These are phyloP conservation scores for Aspergillus mulundensis DNA, from an alignment of 495 filamentous ascomycete genomes.

Conservation along the genomic window DNA sequence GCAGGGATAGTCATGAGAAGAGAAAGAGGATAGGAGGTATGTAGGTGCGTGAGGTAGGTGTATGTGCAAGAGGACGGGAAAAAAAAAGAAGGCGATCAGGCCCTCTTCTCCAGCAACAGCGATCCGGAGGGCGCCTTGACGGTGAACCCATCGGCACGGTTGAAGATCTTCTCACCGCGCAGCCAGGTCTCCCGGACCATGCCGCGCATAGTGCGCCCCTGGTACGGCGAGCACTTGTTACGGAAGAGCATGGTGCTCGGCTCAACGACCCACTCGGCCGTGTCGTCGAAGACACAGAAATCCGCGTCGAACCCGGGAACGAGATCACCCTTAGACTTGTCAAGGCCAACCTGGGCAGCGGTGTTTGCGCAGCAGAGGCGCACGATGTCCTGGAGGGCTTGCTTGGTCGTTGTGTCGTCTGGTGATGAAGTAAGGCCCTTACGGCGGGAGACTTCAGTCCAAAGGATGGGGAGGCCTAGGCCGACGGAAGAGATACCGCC, in stretches of 20 bases:
- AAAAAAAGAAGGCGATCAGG: constrained; percentile 20
- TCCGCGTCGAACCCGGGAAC: constrained; percentile 86
- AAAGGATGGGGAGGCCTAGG: constrained; percentile 83
- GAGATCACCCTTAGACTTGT: constrained; percentile 76
- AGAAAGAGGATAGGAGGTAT: background rate
- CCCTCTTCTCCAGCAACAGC: constrained; percentile 58
- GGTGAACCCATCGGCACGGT: constrained; percentile 56
- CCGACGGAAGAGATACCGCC: constrained; percentile 94
- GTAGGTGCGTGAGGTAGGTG: background rate
- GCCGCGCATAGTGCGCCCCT: constrained; percentile 74
- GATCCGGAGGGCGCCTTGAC: constrained; percentile 55
- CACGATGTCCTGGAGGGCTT: constrained; percentile 68
- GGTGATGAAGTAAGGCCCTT: constrained; percentile 38
- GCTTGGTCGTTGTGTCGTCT: constrained; percentile 37
- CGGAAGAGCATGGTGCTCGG: constrained; percentile 78
- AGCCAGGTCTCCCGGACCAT: constrained; percentile 89
- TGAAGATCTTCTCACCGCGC: constrained; percentile 71
- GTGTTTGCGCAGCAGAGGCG: constrained; percentile 83
- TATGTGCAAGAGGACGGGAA: background rate
- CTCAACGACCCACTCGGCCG: constrained; percentile 69
- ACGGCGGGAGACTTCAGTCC: constrained; percentile 69
- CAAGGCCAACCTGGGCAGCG: constrained; percentile 84
- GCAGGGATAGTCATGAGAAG: background rate
- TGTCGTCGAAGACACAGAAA: constrained; percentile 86
- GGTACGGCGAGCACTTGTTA: constrained; percentile 92